Percentiles rank a stretch among this genome's conserved stretches.
phyloP scores from a whole-genome alignment of 2,329 filamentous ascomycete species.

The Ascochyta viciae-villosae region DNA sequence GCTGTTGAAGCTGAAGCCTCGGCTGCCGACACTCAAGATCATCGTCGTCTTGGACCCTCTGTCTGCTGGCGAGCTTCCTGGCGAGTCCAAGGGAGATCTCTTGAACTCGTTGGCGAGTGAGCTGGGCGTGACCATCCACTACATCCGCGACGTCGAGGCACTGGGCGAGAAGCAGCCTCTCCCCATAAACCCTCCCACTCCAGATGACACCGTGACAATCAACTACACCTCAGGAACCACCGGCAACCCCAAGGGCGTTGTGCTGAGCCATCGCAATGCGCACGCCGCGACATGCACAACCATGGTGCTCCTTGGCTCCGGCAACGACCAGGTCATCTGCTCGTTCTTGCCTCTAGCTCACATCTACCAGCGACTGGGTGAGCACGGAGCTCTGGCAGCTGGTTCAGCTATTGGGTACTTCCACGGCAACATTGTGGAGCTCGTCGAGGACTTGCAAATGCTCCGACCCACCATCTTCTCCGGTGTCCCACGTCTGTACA shows the following conservation, averaged over 20 bases:
- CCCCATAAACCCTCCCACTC: conserved; percentile 72
- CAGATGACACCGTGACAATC: conserved; percentile 83
- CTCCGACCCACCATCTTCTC: conserved; percentile 83
- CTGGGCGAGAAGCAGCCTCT: conserved; percentile 75
- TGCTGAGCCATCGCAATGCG: conserved; percentile 82
- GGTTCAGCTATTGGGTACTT: conserved; percentile 88
- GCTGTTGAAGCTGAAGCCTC: conserved; percentile 79
- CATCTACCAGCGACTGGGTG: conserved; percentile 86
- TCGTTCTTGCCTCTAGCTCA: conserved; percentile 95
- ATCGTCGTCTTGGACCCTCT: conserved; percentile 88
- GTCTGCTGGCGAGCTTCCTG: conserved; percentile 76
- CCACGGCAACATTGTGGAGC: conserved; percentile 83
- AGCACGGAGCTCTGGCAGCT: conserved; percentile 75
- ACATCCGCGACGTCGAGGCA: conserved; percentile 80
- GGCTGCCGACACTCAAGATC: conserved; percentile 80
- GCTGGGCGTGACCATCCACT: conserved; percentile 78
- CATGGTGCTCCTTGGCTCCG: conserved; percentile 61
- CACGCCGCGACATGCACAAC: conserved; percentile 73
- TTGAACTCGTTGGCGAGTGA: conserved; percentile 77
- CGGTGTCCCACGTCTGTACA: conserved; percentile 90
- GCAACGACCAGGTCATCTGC: conserved; percentile 69
- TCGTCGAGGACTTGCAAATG: conserved; percentile 91
- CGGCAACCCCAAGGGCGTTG: conserved; percentile 81
- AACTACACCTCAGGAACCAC: conserved; percentile 92
- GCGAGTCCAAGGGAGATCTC: conserved; percentile 79